Percentiles rank a stretch among this genome's conserved stretches.
Evolutionary conservation across 306 rosid genomes (phyloP).

Genomic region (Pyrus bretschneideri): DNA sequence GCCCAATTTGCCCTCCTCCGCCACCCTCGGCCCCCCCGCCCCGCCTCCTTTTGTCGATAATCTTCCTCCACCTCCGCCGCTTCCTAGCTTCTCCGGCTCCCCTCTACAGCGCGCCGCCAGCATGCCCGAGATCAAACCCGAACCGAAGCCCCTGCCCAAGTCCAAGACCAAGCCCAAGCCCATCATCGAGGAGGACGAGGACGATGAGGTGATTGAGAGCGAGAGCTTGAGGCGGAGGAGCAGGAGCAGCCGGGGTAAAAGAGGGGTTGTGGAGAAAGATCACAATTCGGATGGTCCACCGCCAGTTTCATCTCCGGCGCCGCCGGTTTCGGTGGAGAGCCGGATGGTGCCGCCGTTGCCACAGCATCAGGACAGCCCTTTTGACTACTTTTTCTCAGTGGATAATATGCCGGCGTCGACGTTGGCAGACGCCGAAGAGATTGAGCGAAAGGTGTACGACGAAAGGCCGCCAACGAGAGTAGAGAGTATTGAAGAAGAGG

Average conservation of each 20-base stretch:
- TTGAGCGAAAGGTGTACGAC: constrained; percentile 28
- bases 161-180: constrained; percentile 32
- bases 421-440: constrained; percentile 37
- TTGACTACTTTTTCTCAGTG: constrained; percentile 54
- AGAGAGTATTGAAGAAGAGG: constrained; percentile 17
- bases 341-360: constrained; percentile 22
- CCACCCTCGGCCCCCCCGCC: neutral
- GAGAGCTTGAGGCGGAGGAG: constrained; percentile 35
- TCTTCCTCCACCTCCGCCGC: constrained; percentile 53
- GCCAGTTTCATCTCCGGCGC: constrained; percentile 21
- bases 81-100: constrained; percentile 6
- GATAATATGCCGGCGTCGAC: constrained; percentile 51
- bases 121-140: constrained; percentile 68
- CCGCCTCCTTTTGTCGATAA: constrained; percentile 23
- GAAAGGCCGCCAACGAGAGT: constrained; percentile 35
- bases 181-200: constrained; percentile 51
- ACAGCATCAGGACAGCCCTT: constrained; percentile 32
- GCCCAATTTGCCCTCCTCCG: neutral
- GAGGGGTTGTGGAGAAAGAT: constrained; percentile 24
- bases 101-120: constrained; percentile 53
- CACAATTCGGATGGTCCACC: constrained; percentile 26
- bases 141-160: constrained; percentile 12
- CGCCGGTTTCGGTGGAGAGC: constrained; percentile 13
- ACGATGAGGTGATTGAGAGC: constrained; percentile 31
- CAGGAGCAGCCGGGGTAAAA: constrained; percentile 21